Base-by-base conservation (phyloP, 2,329 filamentous ascomycete species). In the Pseudogymnoascus sp. region DNA sequence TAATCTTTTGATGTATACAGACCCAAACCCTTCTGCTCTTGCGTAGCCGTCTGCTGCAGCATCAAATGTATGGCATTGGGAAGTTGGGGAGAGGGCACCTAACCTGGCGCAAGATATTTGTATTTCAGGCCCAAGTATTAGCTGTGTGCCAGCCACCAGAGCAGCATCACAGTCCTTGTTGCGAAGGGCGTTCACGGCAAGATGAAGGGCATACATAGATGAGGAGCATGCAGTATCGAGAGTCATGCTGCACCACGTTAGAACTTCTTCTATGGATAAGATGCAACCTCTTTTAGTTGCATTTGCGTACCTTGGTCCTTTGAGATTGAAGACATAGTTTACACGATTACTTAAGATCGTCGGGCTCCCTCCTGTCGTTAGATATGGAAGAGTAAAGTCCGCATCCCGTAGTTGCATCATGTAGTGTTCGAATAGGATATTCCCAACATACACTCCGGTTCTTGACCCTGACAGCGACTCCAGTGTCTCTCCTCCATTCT, bases 181-280 rank as follows among this genome's bases (percentile, higher is more conserved):
- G 11, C 69, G 66, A 12, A 77, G 60, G n/a, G 66, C 67, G 45
- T 73, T 71, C 41, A 78, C 78, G 1, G 80, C 82, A 41, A 81
- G 71, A 67, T 85, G 80, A 3, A 85, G 73, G 0, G 80, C 78
- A 2, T 83, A 78, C 14, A 86, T 74, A 52, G 81, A 81, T 4
- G 79, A 61, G 16, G 63, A 63, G 21, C 63, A 67, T 5, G 58
- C 66, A 6, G 65, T 67, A 33, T 67, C 65, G 18, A 67, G 9
- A 1, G 65, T 67, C 31, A 66, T 59, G 49, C 59, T 62, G 14
- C 16, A 33, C 18, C 52, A 16, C 14, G 37, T 38, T 38, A 38
- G 31, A 35, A 35, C 31, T 35, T 35, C 11, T 35, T 6, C 31
- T 35, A 35, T 35, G 8, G 31, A 35, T 11, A 35, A 35, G 31